These are phyloP conservation scores for Geotrichum klebahnii DNA, from an alignment of 1,139 yeast species.

Conservation along the genomic window DNA sequence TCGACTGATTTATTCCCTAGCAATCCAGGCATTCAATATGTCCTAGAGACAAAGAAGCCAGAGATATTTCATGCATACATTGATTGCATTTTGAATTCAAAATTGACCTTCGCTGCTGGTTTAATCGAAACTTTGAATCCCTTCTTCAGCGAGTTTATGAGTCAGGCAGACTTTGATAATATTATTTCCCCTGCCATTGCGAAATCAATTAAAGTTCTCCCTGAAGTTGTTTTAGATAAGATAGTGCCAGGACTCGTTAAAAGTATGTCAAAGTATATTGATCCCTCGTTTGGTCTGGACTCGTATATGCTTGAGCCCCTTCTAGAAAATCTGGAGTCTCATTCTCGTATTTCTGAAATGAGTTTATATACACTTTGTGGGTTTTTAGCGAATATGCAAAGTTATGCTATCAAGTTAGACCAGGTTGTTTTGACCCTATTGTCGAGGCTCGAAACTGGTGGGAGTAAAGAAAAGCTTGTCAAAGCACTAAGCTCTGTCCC, in stretches of 20 bases:
- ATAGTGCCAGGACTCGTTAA: slow-evolving; percentile 50
- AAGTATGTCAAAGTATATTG: slow-evolving; percentile 40
- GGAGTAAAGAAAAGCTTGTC: slow-evolving; percentile 54
- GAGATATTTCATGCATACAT: slow-evolving; percentile 31
- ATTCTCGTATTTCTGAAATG: slow-evolving; percentile 57
- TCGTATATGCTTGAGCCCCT: slow-evolving; percentile 55
- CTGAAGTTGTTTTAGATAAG: slow-evolving; percentile 61
- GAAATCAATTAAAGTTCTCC: slow-evolving; percentile 73
- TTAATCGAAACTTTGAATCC: slow-evolving; percentile 39
- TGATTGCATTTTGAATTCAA: slow-evolving; percentile 36
- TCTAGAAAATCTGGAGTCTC: slow-evolving; percentile 63
- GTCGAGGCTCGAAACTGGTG: slow-evolving; percentile 52
- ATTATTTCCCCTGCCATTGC: slow-evolving; percentile 60
- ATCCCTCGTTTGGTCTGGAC: slow-evolving; percentile 42
- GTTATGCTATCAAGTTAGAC: slow-evolving; percentile 27
- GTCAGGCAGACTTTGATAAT: slow-evolving; percentile 44
- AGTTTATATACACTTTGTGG: slow-evolving; percentile 46
- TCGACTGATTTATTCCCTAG: slow-evolving; percentile 30
- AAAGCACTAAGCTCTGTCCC: slow-evolving; percentile 38
- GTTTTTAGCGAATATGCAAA: slow-evolving; percentile 26
- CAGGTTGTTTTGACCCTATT: slow-evolving; percentile 48
- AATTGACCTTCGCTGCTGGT: slow-evolving; percentile 26
- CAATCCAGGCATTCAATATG: slow-evolving; percentile 30
- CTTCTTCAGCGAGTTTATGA: slow-evolving; percentile 46
- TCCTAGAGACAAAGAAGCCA: slow-evolving; percentile 24